phyloP scores from a whole-genome alignment of 1,284 basidiomycete genomes.

The Cryptococcus sp. region DNA sequence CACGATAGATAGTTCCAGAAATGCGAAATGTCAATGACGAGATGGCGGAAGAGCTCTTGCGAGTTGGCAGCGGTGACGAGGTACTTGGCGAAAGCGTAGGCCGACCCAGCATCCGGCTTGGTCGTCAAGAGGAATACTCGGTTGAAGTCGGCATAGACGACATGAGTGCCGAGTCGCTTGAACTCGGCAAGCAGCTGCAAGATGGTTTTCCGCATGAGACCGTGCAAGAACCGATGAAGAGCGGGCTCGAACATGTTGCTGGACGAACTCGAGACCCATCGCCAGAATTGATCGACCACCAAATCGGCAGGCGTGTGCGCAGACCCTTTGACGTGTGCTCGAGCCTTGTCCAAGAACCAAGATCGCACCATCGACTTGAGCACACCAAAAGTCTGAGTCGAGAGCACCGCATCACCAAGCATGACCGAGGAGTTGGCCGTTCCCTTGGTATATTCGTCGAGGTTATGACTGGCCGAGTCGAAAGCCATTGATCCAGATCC shows the following conservation, averaged over 20 bases:
- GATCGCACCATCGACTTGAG: constrained; percentile 82
- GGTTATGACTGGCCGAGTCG: constrained; percentile 81
- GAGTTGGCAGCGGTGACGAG: constrained; percentile 88
- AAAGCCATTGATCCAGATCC: constrained; percentile 83
- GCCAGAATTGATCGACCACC: constrained; percentile 85
- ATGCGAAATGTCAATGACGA: constrained; percentile 78
- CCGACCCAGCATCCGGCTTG: constrained; percentile 87
- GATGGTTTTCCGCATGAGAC: constrained; percentile 96
- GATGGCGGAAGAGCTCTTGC: constrained; percentile 91
- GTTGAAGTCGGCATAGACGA: constrained; percentile 94
- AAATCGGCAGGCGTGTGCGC: constrained; percentile 48
- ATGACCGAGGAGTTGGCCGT: constrained; percentile 65
- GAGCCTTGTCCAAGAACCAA: constrained; percentile 80
- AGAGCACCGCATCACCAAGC: constrained; percentile 88
- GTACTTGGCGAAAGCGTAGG: constrained; percentile 91
- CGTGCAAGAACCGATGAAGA: constrained; percentile 87
- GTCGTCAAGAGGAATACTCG: constrained; percentile 85
- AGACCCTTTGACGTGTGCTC: constrained; percentile 51
- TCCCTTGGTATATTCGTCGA: constrained; percentile 83
- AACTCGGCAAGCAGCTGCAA: constrained; percentile 96
- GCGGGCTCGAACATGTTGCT: constrained; percentile 90
- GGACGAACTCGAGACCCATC: constrained; percentile 83
- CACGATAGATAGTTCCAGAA: constrained; percentile 94
- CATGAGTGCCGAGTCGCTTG: constrained; percentile 85
- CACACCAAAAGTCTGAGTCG: constrained; percentile 78